Evolutionary conservation across 2,329 filamentous ascomycete genomes (phyloP), one percentile per base, ranked within the genome.

Genomic region (Rasamsonia emersonii): DNA sequence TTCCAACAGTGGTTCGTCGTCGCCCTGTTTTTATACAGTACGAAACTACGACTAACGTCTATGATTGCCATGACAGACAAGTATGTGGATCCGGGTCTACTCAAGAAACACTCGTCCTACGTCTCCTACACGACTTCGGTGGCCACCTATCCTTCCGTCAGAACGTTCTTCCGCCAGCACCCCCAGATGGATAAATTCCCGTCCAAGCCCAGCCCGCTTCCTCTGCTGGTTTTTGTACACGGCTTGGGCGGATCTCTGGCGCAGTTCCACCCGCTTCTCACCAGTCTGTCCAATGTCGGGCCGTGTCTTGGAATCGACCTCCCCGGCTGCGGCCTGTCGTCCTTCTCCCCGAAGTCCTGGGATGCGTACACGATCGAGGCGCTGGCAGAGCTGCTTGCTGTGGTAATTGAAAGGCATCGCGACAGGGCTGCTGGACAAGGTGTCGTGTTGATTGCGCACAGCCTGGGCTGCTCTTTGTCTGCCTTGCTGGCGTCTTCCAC

Each of bases 241-340:
- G 91, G 91, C 2, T 70, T 96, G 7, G 91, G 89, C n/a, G 91
- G 91, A 29, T 93, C 85, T 1, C 73, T 86, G 15, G 81, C 86
- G 8, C 91, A 96, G 51, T 96, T 95, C 52, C 73, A 84, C 34
- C 76, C 82, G 18, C 64, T 96, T 4, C 63, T 96, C 10, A 81
- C 77, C 13, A 91, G 84, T 55, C 68, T 98, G 28, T 75, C 82
- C 30, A 86, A 93, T 51, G 67, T 86, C 29, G 86, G 83, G 9
- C 80, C 86, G 28, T 93, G 88, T 54, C 70, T 93, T 23, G 83
- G 86, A 3, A 77, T 96, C 41, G 91, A 98, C 54, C 68, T 95
- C 3, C 89, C 91, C 1, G 91, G 91, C 23, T 93, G 88, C 47
- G 91, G 91, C 18, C 66, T 79, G 14, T 95, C 89, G 2, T 64